A percentile compares a stretch with the other conserved stretches of the same genome.
Evolutionary conservation across 83 land plant species (phyloP).

Genomic region (Diphasiastrum complanatum): DNA sequence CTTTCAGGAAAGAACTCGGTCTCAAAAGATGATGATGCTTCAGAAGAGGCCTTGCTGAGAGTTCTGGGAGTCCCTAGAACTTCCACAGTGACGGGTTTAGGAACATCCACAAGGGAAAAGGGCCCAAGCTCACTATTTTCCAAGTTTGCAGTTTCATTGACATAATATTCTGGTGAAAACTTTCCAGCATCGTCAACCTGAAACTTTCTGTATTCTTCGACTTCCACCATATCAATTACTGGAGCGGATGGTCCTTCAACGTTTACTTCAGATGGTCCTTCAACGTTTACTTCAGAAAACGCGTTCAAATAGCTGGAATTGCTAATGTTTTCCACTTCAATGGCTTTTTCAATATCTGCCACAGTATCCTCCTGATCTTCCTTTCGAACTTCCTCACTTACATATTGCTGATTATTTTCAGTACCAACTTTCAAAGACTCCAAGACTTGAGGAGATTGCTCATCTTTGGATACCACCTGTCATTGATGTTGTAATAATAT

Average conservation of each 20-base stretch:
- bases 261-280: conserved; percentile 6
- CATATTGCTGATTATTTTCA: conserved; percentile 4
- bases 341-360: neutral
- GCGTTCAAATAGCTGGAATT: neutral
- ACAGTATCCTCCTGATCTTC: neutral
- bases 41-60: neutral
- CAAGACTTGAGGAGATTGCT: conserved; percentile 19
- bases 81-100: conserved; percentile 12
- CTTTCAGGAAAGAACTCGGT: conserved; percentile 1
- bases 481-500: no score
- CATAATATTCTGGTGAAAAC: neutral
- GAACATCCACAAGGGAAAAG: conserved; percentile 27
- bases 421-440: conserved; percentile 14
- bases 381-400: neutral
- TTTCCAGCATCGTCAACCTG: neutral
- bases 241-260: conserved; percentile 19
- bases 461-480: conserved; percentile 26
- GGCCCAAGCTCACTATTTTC: conserved; percentile 22
- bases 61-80: no score
- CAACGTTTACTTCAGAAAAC: neutral
- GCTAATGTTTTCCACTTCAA: neutral
- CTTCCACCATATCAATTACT: conserved; percentile 15
- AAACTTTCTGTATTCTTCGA: conserved; percentile 9
- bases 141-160: neutral
- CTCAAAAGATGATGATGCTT: neutral